Conservation (phyloP, 805 yeast genomes). For the Dipodascopsis uninucleata region DNA sequence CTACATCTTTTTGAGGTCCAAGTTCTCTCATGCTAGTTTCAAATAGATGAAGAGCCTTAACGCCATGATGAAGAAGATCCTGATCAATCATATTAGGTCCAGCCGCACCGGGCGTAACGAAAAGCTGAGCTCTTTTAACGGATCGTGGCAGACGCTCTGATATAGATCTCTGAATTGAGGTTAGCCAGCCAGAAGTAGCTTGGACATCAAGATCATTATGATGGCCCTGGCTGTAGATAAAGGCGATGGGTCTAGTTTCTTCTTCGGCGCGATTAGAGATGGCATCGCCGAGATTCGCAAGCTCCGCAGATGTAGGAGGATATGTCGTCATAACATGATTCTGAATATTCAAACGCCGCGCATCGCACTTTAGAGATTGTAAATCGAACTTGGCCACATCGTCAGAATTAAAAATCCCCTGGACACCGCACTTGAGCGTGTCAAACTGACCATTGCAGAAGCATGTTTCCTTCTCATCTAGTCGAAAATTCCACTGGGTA, state of each 20-base stretch:
- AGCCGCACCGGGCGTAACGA: conserved; percentile 27
- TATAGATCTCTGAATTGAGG: conserved; percentile 25
- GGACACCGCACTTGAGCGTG: conserved; percentile 25
- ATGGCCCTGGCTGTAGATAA: conserved; percentile 26
- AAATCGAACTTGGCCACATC: conserved; percentile 25
- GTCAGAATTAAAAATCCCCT: conserved; percentile 27
- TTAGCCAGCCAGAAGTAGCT: conserved; percentile 25
- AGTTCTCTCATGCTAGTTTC: conserved; percentile 18
- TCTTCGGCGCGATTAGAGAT: background rate
- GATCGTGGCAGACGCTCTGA: conserved; percentile 15
- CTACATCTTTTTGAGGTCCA: conserved; percentile 13
- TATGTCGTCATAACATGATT: conserved; percentile 27
- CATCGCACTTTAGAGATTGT: conserved; percentile 21
- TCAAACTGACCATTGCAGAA: conserved; percentile 28
- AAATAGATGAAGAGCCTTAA: conserved; percentile 20
- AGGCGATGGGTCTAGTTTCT: conserved; percentile 15
- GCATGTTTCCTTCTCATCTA: conserved; percentile 22
- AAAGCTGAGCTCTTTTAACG: conserved; percentile 21
- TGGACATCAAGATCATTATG: conserved; percentile 21
- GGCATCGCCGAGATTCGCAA: conserved; percentile 17
- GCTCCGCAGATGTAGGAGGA: conserved; percentile 25
- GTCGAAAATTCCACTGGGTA: conserved; percentile 27
- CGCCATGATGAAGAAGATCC: conserved; percentile 22
- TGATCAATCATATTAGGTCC: conserved; percentile 26
- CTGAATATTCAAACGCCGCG: conserved; percentile 15